phyloP scores from a whole-genome alignment of 441 rosid species.

The Aleurites moluccanus region DNA sequence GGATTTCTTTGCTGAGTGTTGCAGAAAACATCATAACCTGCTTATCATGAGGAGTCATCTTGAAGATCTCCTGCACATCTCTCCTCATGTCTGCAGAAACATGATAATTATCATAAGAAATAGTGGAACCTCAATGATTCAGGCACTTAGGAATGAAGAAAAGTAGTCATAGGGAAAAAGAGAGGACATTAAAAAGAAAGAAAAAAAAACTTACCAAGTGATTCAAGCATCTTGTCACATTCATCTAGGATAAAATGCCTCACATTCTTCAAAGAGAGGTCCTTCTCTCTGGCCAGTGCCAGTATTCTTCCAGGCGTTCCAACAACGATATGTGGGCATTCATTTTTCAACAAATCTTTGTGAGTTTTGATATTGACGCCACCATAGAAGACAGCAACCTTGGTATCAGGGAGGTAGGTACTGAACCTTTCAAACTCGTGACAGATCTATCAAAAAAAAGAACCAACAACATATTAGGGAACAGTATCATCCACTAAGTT shows the following conservation, averaged over 20 bases:
- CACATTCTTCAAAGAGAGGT: constrained; percentile 94
- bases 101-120: background rate
- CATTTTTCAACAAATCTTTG: constrained; percentile 91
- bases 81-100: constrained; percentile 82
- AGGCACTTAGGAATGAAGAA: background rate
- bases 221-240: constrained; percentile 99
- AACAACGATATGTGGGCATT: constrained; percentile 97
- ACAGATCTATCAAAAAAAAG: constrained; percentile 59
- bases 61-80: constrained; percentile 97
- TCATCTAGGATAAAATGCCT: constrained; percentile 99
- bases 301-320: constrained; percentile 97
- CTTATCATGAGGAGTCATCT: constrained; percentile 98
- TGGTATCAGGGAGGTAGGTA: constrained; percentile 80
- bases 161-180: background rate
- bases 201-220: constrained; percentile 60
- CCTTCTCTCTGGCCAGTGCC: constrained; percentile 88
- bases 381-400: constrained; percentile 94
- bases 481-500: background rate
- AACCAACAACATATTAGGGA: constrained; percentile 12
- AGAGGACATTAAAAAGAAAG: no score
- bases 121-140: background rate
- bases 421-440: constrained; percentile 98
- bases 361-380: constrained; percentile 92
- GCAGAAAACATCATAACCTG: constrained; percentile 99
- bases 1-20: constrained; percentile 99